phyloP scores from a whole-genome alignment of 2,329 filamentous ascomycete genomes.

The Epichloe baconii region DNA sequence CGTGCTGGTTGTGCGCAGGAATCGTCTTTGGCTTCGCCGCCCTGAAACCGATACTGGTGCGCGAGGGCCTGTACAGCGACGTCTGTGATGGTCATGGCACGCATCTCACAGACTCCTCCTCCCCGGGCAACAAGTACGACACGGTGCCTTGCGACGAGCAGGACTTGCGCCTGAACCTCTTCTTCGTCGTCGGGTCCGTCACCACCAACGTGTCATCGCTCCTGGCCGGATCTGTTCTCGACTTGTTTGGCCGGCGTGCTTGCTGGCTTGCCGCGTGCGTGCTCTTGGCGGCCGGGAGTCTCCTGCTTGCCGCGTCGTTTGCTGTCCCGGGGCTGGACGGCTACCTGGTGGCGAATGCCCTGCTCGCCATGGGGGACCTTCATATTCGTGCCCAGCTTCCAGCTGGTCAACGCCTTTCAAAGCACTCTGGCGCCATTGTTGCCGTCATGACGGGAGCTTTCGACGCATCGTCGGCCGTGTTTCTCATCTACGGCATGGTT shows the following conservation, averaged over 20 bases:
- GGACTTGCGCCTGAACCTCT: conserved; percentile 59
- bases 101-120: not conserved
- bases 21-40: conserved; percentile 77
- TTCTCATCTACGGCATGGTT: conserved; percentile 59
- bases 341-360: conserved; percentile 59
- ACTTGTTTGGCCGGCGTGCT: conserved; percentile 66
- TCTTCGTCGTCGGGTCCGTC: conserved; percentile 85
- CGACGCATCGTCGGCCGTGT: conserved; percentile 68
- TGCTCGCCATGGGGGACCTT: conserved; percentile 62
- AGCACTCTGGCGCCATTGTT: conserved; percentile 63
- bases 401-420: conserved; percentile 72
- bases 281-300: conserved; percentile 55
- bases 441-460: conserved; percentile 72
- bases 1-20: conserved; percentile 63
- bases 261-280: conserved; percentile 57
- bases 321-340: conserved; percentile 55
- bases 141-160: conserved; percentile 28
- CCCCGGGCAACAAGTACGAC: conserved; percentile 13
- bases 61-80: conserved; percentile 57
- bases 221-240: conserved; percentile 73
- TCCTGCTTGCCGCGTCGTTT: conserved; percentile 45
- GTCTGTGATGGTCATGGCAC: conserved; percentile 29
- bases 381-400: conserved; percentile 71
- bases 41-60: conserved; percentile 66
- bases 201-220: conserved; percentile 78